A percentile compares a stretch with the other conserved stretches of the same genome.
These are phyloP conservation scores for Sisymbrium altissimum DNA, from an alignment of 345 rosid species.

Conservation along the genomic window DNA sequence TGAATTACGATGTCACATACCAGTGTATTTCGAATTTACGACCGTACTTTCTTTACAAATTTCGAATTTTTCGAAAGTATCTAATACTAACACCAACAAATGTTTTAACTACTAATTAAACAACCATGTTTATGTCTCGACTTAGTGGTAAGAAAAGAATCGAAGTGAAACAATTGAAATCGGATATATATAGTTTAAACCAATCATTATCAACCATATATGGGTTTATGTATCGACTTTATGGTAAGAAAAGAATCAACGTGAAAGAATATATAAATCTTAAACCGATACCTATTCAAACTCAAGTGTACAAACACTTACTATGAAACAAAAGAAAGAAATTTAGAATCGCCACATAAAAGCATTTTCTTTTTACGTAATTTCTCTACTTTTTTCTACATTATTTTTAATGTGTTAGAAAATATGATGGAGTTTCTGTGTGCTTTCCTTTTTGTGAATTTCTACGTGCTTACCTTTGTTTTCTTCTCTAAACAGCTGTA, in stretches of 20 bases:
- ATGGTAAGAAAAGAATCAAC: too few relatives aligned
- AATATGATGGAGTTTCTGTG: background rate
- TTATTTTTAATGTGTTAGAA: background rate
- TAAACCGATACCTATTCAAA: too few relatives aligned
- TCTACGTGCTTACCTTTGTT: background rate
- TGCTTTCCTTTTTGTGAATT: slow-evolving; percentile 9
- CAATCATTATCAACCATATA: too few relatives aligned
- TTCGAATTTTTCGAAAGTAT: background rate
- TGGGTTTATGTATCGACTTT: too few relatives aligned
- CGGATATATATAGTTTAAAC: background rate
- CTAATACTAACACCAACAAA: background rate
- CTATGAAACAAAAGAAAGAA: background rate
- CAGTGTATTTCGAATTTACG: background rate
- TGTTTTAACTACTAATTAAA: background rate
- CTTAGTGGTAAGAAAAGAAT: background rate
- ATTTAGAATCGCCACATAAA: background rate
- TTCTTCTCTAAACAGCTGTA: slow-evolving; percentile 26
- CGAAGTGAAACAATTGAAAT: background rate
- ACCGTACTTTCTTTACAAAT: background rate
- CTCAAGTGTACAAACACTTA: background rate
- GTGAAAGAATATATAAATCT: too few relatives aligned
- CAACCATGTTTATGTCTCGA: background rate
- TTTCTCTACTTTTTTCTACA: too few relatives aligned
- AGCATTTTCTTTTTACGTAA: background rate
- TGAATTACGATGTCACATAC: background rate